Conservation (phyloP, 208 protist genomes). For the Acanthamoeba castellanii region DNA sequence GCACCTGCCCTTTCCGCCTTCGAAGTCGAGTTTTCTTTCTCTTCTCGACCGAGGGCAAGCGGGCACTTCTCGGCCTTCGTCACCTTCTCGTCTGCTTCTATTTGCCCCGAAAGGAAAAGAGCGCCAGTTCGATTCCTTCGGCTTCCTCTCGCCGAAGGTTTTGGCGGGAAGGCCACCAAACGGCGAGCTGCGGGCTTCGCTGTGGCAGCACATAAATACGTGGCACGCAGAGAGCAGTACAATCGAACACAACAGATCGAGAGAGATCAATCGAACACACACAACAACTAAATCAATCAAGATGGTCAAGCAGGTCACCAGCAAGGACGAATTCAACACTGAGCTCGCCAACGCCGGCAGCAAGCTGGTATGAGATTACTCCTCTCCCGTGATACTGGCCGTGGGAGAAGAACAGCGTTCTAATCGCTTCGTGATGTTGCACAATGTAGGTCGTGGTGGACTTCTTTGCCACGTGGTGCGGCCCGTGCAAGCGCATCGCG, state of each 20-base stretch:
- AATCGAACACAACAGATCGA: background rate
- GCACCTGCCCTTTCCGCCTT: too few relatives aligned
- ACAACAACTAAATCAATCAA: background rate
- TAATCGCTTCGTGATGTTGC: background rate
- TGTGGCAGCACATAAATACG: background rate
- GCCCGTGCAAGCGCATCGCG: slow-evolving; percentile 80
- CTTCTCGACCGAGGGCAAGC: background rate
- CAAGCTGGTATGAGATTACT: slow-evolving; percentile 57
- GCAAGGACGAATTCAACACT: slow-evolving; percentile 69
- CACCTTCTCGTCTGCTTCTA: too few relatives aligned
- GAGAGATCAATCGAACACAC: background rate
- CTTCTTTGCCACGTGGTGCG: slow-evolving; percentile 83
- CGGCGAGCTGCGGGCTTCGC: background rate
- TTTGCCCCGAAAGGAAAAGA: background rate
- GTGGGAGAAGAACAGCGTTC: background rate
- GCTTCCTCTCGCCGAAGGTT: background rate
- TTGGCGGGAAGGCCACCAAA: background rate
- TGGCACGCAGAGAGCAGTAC: background rate
- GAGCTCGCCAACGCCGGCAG: slow-evolving; percentile 61
- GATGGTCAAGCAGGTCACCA: slow-evolving; percentile 75
- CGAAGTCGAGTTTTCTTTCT: background rate
- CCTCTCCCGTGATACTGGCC: background rate
- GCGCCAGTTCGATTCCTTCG: too few relatives aligned
- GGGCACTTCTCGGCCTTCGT: background rate
- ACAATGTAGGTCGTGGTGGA: slow-evolving; percentile 78